Percentiles rank a stretch among this genome's conserved stretches.
Evolutionary conservation across 73 alveolate species (phyloP).

Genomic region (Paramecium biaurelia): DNA sequence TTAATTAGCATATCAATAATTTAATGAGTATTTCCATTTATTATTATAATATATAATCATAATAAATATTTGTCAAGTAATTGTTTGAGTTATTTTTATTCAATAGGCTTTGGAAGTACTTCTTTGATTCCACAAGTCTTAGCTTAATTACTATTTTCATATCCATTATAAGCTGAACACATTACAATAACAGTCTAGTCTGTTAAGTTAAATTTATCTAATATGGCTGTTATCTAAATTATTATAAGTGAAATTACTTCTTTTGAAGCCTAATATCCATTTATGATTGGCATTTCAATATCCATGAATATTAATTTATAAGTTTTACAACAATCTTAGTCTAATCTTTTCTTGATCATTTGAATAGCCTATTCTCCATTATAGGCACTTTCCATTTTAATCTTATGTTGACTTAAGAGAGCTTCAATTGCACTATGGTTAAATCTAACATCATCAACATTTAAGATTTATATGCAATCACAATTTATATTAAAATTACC

Average conservation of each 20-base stretch:
- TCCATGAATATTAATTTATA: constrained; percentile 31
- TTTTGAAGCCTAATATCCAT: neutral
- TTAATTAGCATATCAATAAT: constrained; percentile 25
- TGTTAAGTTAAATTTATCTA: neutral
- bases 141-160: neutral
- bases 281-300: constrained; percentile 29
- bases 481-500: neutral
- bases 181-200: neutral
- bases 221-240: neutral
- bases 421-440: constrained; percentile 19
- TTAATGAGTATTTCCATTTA: neutral
- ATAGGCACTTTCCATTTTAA: constrained; percentile 5
- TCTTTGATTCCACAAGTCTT: neutral
- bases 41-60: neutral
- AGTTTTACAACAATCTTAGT: neutral
- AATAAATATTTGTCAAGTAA: constrained; percentile 21
- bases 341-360: neutral
- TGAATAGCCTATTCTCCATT: constrained; percentile 22
- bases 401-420: neutral
- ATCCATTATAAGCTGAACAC: neutral
- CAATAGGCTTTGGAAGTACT: neutral
- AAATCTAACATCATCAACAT: constrained; percentile 24
- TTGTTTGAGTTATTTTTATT: neutral
- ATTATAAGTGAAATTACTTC: neutral
- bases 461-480: neutral